Evolutionary conservation across 805 yeast species (phyloP), one percentile per base, ranked within the genome.

Genomic region (Kuraishia ogatae): DNA sequence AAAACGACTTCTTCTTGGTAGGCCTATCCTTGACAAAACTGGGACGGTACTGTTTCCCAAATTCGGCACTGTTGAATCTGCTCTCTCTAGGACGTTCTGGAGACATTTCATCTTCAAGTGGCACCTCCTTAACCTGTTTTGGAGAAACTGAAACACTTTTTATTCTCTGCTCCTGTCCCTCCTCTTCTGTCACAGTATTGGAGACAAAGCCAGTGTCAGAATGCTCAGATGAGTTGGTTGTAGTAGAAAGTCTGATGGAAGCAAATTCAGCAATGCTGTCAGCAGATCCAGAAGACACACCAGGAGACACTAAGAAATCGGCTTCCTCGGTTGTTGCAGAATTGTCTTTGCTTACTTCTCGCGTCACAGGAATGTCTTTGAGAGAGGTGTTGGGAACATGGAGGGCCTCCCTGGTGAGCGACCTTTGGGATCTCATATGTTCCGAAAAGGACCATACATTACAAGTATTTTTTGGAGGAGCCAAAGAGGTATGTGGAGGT

Each of bases 1-100:
- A 64, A 11, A 70, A 56, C 1, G 72, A 66, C 51, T 62, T 61
- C 53, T 66, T 58, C 56, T 60, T 59, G 49, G 58, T 59, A 39
- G 50, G 56, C 48, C 48, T 54, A 3, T 39, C 53, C 46, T 56
- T 49, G 51, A 22, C 28, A 17, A 23, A 47, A 13, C 26, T 47
- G 8, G 50, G 50, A 8, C 26, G 28, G 28, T 49, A 49, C 51
- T 43, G 46, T 54, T 50, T 26, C 19, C 49, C 47, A 2, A 51
- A 39, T 5, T 24, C 48, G 19, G 51, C 15, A 20, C 28, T 46
- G 53, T 21, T 21, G 53, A 50, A 50, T 13, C n/a, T 39, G 47
- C 5, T 20, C 19, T 47, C 49, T 19, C 15, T 19, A 5, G 2
- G 22, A 20, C 10, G 11, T 2, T 24, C n/a, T 17, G 43, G 24